phyloP scores from a whole-genome alignment of 257 asterid genomes.

The Solanum sitiens region DNA sequence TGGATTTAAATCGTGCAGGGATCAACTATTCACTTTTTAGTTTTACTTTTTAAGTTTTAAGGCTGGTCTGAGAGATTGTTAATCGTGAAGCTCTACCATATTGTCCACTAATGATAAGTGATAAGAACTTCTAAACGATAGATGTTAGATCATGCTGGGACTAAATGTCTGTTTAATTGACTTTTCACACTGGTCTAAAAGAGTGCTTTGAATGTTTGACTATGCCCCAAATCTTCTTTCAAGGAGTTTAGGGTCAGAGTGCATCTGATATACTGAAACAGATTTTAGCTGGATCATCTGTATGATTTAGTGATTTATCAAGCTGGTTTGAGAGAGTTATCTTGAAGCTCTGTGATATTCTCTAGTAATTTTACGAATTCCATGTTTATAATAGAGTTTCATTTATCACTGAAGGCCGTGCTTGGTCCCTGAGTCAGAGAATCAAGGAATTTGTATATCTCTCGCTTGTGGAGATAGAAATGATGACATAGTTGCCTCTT shows the following conservation, averaged over 20 bases:
- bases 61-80: not conserved
- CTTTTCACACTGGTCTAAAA: not conserved
- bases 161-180: not conserved
- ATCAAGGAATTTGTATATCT: slow-evolving; percentile 84
- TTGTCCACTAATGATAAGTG: not conserved
- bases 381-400: not conserved
- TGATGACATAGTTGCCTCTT: slow-evolving; percentile 70
- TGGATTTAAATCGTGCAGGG: not conserved
- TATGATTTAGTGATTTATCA: not conserved
- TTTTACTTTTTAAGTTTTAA: not conserved
- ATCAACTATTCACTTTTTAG: not conserved
- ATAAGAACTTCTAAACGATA: not conserved
- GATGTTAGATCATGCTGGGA: not conserved
- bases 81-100: not conserved
- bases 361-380: not conserved
- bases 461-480: slow-evolving; percentile 46
- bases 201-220: not conserved
- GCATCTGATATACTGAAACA: not conserved
- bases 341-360: not conserved
- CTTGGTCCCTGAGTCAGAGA: slow-evolving; percentile 57
- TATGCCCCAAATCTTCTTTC: not conserved
- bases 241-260: not conserved
- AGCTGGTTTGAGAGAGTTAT: not conserved
- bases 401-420: slow-evolving; percentile 37
- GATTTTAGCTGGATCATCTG: not conserved